Evolutionary conservation across 352 stramenopile genomes (phyloP).

Genomic region (Pythium rishiriense): DNA sequence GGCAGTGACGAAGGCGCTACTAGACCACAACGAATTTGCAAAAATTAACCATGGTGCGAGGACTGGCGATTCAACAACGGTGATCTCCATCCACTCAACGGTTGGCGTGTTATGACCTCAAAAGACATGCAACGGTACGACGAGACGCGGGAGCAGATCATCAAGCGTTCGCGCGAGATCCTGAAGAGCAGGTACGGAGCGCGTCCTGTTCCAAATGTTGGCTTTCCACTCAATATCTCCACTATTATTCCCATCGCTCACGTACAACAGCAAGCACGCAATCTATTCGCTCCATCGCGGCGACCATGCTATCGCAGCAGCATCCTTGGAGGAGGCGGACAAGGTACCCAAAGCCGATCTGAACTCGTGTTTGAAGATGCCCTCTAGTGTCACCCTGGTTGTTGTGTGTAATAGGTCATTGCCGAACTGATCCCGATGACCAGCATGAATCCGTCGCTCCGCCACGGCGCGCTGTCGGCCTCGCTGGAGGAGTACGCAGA

Average conservation of each 20-base stretch:
- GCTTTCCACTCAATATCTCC: no score
- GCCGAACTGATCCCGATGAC: slow-evolving; percentile 84
- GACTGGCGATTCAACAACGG: not conserved
- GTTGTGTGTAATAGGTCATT: slow-evolving; percentile 41
- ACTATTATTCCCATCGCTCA: no score
- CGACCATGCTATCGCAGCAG: slow-evolving; percentile 58
- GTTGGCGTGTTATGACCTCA: no score
- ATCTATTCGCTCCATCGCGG: slow-evolving; percentile 94
- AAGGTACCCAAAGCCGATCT: slow-evolving; percentile 27
- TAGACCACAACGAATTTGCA: slow-evolving; percentile 33
- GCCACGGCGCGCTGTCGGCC: slow-evolving; percentile 74
- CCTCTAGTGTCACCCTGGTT: not conserved
- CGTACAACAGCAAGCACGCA: slow-evolving; percentile 87
- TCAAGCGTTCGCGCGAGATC: slow-evolving; percentile 94
- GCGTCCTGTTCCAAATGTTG: no score
- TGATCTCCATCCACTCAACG: no score
- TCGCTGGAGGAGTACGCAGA: slow-evolving; percentile 95
- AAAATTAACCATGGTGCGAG: slow-evolving; percentile 31
- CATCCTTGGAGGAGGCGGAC: slow-evolving; percentile 51
- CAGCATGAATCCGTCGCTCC: slow-evolving; percentile 78
- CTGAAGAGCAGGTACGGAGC: slow-evolving; percentile 88
- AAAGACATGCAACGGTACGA: slow-evolving; percentile 91
- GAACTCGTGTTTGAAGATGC: no score
- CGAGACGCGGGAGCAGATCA: slow-evolving; percentile 92
- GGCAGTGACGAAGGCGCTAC: slow-evolving; percentile 1